Base-by-base conservation (phyloP, 805 yeast species). In the Candida oleophila region DNA sequence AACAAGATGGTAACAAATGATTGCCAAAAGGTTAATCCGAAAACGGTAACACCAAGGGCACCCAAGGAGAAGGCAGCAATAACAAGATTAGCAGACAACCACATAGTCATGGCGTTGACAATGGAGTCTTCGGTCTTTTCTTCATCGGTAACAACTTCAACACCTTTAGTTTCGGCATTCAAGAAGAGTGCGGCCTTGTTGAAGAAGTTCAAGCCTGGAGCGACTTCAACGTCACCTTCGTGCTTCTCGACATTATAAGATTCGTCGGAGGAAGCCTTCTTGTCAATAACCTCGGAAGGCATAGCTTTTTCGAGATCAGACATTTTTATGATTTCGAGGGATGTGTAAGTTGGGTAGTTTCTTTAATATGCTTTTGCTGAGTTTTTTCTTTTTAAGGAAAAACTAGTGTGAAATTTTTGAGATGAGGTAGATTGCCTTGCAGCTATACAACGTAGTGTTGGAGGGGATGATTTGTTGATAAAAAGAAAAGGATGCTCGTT, bases 11-110 rank as follows among this genome's bases (percentile, higher is more conserved):
- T 63, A 45, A 86, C 70, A 22, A 81, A 78, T 16, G 86, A 71
- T 56, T 85, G 86, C 79, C 90, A 86, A 66, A 91, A 87, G 43
- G 82, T 79, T 51, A 91, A 70, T 11, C 76, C 83, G 58, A 80
- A 89, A 21, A 80, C 75, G 49, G 85, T 71, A 41, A 82, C 71
- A 49, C 77, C 78, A 36, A 73, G 57, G 18, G 76, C 85, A 64
- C 97, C 97, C 42, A 89, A 71, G 7, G 96, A 74, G 56, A 80
- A 82, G 15, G 96, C 81, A 18, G 96, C 89, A 59, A 90, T 80
- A 47, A 88, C 96, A 77, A 88, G 74, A 68, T 90, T 89, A 33
- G 96, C 95, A 5, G 95, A 85, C 57, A 86, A 77, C 96, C 96
- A 90, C 92, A 90, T 87, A 42, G 91, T 74, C 39, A 89, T 89